Conservation (phyloP, 2,329 filamentous ascomycete species). For the Monilinia vaccinii-corymbosi region DNA sequence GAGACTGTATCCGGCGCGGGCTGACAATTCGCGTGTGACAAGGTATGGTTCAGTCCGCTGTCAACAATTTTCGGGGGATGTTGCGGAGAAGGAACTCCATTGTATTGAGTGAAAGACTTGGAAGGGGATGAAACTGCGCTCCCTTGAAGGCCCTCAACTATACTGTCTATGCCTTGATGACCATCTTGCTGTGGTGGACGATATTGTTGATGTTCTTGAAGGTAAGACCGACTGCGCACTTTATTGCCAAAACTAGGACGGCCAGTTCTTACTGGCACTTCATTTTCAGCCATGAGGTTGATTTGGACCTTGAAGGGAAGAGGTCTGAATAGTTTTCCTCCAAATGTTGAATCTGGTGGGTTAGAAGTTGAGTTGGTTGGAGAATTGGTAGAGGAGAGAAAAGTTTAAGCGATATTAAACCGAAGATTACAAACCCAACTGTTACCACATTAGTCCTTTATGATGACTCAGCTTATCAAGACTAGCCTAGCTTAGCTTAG, state of each 20-base stretch:
- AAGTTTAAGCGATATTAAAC: background rate
- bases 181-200: conserved; percentile 45
- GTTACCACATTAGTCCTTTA: no score
- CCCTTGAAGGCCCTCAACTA: conserved; percentile 46
- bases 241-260: conserved; percentile 25
- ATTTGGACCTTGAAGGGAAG: background rate
- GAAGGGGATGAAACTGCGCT: conserved; percentile 32
- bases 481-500: no score
- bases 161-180: conserved; percentile 53
- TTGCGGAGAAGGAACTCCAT: conserved; percentile 50
- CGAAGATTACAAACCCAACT: background rate
- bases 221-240: conserved; percentile 53
- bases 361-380: background rate
- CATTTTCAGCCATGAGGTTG: conserved; percentile 2
- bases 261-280: conserved; percentile 13
- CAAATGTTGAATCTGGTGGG: background rate
- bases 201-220: conserved; percentile 55
- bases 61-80: conserved; percentile 53
- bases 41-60: conserved; percentile 51
- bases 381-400: background rate
- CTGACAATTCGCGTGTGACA: conserved; percentile 55
- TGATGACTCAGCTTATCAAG: no score
- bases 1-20: conserved; percentile 39
- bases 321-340: background rate
- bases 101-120: conserved; percentile 42